Evolutionary conservation across 345 rosid genomes (phyloP), one percentile per base, ranked within the genome.

Genomic region (Dovyalis caffra): DNA sequence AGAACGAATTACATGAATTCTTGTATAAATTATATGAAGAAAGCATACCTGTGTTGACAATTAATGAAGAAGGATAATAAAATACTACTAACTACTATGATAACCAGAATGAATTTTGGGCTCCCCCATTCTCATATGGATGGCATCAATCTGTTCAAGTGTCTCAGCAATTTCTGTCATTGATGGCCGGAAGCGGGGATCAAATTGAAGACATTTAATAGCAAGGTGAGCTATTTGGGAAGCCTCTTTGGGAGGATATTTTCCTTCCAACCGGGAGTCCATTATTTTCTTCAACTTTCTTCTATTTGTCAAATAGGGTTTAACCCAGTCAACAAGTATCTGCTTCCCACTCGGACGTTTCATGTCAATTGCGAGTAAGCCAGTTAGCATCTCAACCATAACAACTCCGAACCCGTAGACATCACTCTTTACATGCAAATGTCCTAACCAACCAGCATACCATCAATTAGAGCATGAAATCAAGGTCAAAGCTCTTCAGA

Each of bases 331-430:
- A 20, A 40, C 34, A 9, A 71, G 75, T 43, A 26, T 20, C 0
- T 1, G 11, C n/a, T 58, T 28, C 67, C 2, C 45, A 26, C 6
- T 57, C 1, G 76, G 51, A 71, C 76, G 61, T 3, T 5, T 56
- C 14, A 6, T 71, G 26, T 71, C 80, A 29, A 71, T 1, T 18
- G 80, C 66, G n/a, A 51, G 71, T 31, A 66, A 56, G 25, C 80
- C 80, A 38, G 76, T 77, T 29, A 77, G 56, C 47, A 77, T 28
- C 68, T 77, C 80, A 3, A 66, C 15, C 38, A 77, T 16, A 3
- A 77, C 76, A 21, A 71, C 67, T 10, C 80, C 80, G 29, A 71
- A 77, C 20, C 76, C 21, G 32, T 65, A 71, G 2, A 71, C 80
- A 40, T 77, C 76, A n/a, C 76, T 71, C 66, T 40, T 71, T 21